Conservation (phyloP, 192 early-diverging fungal genomes). For the Jimgerdemannia flammicorona region DNA sequence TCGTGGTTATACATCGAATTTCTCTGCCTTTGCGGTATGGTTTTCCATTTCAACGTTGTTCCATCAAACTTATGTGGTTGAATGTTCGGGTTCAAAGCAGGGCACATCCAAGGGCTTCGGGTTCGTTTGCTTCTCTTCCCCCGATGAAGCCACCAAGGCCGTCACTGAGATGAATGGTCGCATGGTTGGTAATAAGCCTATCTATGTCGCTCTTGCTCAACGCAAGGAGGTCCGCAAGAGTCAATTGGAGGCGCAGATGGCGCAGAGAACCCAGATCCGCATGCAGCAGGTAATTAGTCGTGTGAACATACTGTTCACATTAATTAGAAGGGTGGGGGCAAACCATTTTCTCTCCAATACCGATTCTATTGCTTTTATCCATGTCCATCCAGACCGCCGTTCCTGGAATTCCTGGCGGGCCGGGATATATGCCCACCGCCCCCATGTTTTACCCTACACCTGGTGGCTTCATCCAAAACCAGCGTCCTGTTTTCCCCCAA, state of each 20-base stretch:
- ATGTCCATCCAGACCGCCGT: conserved; percentile 4
- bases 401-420: conserved; percentile 20
- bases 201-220: conserved; percentile 98
- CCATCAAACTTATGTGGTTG: conserved; percentile 12
- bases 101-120: conserved; percentile 90
- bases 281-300: conserved; percentile 24
- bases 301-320: too few relatives aligned
- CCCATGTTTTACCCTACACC: conserved; percentile 21
- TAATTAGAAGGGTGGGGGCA: too few relatives aligned
- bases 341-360: too few relatives aligned
- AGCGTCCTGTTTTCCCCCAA: conserved; percentile 33
- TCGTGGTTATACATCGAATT: too few relatives aligned
- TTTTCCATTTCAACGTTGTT: too few relatives aligned
- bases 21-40: too few relatives aligned
- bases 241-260: conserved; percentile 94
- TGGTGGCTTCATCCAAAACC: conserved; percentile 29
- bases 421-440: conserved; percentile 43
- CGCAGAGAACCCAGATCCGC: conserved; percentile 83
- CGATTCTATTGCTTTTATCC: too few relatives aligned
- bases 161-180: conserved; percentile 98
- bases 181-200: conserved; percentile 91
- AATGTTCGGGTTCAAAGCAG: conserved; percentile 19
- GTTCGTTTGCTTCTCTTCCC: conserved; percentile 98
- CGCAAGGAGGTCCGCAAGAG: conserved; percentile 95
- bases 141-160: conserved; percentile 98